Evolutionary conservation across 2,329 filamentous ascomycete genomes (phyloP).

Genomic region (Fusarium neocosmosporiellum): DNA sequence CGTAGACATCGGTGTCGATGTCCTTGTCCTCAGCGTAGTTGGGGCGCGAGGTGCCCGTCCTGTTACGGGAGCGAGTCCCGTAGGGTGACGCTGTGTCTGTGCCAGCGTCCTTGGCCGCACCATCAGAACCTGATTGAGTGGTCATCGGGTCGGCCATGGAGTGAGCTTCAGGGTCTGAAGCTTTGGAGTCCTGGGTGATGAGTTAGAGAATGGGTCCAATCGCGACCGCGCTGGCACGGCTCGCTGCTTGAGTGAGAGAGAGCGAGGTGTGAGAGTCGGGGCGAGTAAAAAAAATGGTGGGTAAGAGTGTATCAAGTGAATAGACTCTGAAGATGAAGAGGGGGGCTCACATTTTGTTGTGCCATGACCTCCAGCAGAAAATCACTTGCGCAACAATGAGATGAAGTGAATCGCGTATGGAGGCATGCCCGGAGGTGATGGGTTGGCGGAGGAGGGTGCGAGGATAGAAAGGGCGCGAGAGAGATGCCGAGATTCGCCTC

Average conservation of each 20-base stretch:
- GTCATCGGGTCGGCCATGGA: slow-evolving; percentile 55
- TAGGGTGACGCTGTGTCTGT: slow-evolving; percentile 75
- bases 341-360: slow-evolving; percentile 52
- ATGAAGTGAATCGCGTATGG: slow-evolving; percentile 47
- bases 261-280: slow-evolving; percentile 13
- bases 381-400: slow-evolving; percentile 50
- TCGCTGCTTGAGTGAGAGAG: slow-evolving; percentile 25
- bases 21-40: slow-evolving; percentile 98
- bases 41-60: slow-evolving; percentile 79
- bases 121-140: slow-evolving; percentile 60
- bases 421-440: slow-evolving; percentile 47
- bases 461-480: slow-evolving; percentile 28
- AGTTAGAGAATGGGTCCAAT: slow-evolving; percentile 36
- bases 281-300: slow-evolving; percentile 21
- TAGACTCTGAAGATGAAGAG: slow-evolving; percentile 23
- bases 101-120: slow-evolving; percentile 61
- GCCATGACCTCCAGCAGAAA: slow-evolving; percentile 50
- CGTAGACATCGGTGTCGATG: slow-evolving; percentile 86
- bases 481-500: slow-evolving; percentile 3
- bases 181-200: slow-evolving; percentile 48
- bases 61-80: slow-evolving; percentile 93
- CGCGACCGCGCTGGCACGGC: slow-evolving; percentile 34
- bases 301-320: slow-evolving; percentile 26
- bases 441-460: slow-evolving; percentile 34
- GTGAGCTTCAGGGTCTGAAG: slow-evolving; percentile 49